phyloP scores from a whole-genome alignment of 2,329 filamentous ascomycete species.

The Epichloe typhina region DNA sequence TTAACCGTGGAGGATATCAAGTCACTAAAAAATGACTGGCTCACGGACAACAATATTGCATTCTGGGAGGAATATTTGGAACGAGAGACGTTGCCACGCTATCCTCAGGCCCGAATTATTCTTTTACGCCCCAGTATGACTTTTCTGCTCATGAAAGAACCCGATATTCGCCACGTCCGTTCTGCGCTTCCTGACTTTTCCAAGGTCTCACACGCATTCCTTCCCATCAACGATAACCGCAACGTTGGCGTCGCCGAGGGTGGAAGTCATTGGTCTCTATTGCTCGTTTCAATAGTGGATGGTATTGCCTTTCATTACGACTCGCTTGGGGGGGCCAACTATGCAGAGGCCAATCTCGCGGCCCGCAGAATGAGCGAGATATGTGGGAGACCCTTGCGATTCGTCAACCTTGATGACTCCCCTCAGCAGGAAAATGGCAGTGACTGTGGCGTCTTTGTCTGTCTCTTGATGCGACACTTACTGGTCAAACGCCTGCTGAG shows the following conservation, averaged over 20 bases:
- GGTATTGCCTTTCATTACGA: constrained; percentile 95
- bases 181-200: constrained; percentile 70
- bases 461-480: constrained; percentile 88
- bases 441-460: constrained; percentile 94
- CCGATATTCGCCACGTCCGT: constrained; percentile 39
- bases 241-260: constrained; percentile 70
- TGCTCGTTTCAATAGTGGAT: constrained; percentile 80
- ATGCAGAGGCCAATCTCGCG: constrained; percentile 55
- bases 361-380: constrained; percentile 56
- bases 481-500: constrained; percentile 70
- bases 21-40: constrained; percentile 84
- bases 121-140: constrained; percentile 88
- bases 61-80: constrained; percentile 99
- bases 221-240: constrained; percentile 83
- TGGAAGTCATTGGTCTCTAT: constrained; percentile 86
- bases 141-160: constrained; percentile 73
- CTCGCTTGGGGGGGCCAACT: constrained; percentile 65
- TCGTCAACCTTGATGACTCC: constrained; percentile 72
- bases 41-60: constrained; percentile 93
- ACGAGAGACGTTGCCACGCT: constrained; percentile 68
- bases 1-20: constrained; percentile 81
- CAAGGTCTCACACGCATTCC: constrained; percentile 79
- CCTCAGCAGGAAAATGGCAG: constrained; percentile 81
- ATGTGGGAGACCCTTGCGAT: constrained; percentile 54
- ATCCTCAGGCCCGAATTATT: constrained; percentile 72